phyloP scores from a whole-genome alignment of 139 green algal species.

The Tetradesmus obliquus region DNA sequence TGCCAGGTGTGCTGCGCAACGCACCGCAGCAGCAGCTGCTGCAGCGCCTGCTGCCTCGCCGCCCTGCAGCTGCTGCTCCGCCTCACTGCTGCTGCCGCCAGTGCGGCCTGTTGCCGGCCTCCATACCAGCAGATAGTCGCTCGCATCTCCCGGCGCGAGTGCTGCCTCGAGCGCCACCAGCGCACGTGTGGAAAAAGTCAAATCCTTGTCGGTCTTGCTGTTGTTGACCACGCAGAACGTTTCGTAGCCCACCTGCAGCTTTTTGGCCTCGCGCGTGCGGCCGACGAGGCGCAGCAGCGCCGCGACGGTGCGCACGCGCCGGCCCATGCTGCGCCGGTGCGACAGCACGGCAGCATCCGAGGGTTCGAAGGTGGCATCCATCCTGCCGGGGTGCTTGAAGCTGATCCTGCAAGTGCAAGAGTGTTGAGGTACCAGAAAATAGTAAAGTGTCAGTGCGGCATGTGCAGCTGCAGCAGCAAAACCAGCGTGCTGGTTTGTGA shows the following conservation, averaged over 20 bases:
- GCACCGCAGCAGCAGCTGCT: neutral
- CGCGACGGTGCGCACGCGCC: neutral
- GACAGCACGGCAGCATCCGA: neutral
- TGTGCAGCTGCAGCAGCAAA: too few species aligned
- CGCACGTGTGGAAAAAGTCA: constrained; percentile 19
- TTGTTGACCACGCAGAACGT: constrained; percentile 39
- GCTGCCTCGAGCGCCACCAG: neutral
- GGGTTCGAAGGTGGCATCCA: neutral
- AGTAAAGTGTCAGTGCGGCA: neutral
- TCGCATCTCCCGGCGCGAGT: constrained; percentile 2
- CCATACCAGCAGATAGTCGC: constrained; percentile 37
- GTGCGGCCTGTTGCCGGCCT: neutral
- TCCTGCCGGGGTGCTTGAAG: neutral
- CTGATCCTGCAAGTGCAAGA: neutral
- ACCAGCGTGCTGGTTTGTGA: too few species aligned
- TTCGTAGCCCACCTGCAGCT: constrained; percentile 19
- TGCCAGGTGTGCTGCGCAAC: neutral
- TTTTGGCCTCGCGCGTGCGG: neutral
- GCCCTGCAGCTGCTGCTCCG: neutral
- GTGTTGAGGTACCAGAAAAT: neutral
- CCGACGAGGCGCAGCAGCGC: neutral
- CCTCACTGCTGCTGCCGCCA: neutral
- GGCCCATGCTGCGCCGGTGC: neutral
- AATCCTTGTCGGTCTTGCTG: constrained; percentile 25
- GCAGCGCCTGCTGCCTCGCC: neutral